Evolutionary conservation across 2,329 filamentous ascomycete genomes (phyloP).

Genomic region (Lachnellula occidentalis): DNA sequence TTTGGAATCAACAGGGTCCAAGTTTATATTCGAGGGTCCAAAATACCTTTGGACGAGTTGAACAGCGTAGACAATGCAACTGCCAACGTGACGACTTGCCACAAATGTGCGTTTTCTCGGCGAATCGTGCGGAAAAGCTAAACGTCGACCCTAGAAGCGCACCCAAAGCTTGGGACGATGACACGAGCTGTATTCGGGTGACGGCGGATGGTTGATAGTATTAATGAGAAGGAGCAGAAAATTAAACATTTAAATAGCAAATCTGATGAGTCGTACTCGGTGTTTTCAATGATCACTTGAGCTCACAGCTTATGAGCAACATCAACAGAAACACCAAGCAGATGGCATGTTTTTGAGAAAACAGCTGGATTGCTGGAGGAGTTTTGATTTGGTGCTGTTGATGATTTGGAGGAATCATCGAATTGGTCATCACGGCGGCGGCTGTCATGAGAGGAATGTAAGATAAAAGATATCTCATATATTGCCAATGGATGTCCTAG

Average conservation of each 20-base stretch:
- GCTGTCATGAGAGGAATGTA: neutral
- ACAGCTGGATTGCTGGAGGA: neutral
- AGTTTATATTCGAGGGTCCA: neutral
- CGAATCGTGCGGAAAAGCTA: neutral
- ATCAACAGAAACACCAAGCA: neutral
- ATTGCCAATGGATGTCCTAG: neutral
- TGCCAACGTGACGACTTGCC: neutral
- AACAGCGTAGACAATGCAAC: neutral
- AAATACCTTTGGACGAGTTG: neutral
- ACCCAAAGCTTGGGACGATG: slow-evolving; percentile 10
- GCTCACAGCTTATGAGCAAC: neutral
- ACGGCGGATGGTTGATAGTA: slow-evolving; percentile 4
- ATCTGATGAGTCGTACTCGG: neutral
- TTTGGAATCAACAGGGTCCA: neutral
- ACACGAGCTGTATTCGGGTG: slow-evolving; percentile 1
- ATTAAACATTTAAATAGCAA: neutral
- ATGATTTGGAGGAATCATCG: neutral
- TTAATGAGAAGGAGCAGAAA: slow-evolving; percentile 10
- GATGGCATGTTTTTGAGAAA: neutral
- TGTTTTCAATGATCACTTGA: no score
- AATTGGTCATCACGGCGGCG: neutral
- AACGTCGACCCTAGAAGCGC: slow-evolving; percentile 11
- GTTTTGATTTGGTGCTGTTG: neutral
- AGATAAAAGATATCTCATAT: neutral
- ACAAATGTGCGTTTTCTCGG: neutral